Base-by-base conservation (phyloP, 2,329 filamentous ascomycete genomes). In the Mycosphaerelloides madeirae region DNA sequence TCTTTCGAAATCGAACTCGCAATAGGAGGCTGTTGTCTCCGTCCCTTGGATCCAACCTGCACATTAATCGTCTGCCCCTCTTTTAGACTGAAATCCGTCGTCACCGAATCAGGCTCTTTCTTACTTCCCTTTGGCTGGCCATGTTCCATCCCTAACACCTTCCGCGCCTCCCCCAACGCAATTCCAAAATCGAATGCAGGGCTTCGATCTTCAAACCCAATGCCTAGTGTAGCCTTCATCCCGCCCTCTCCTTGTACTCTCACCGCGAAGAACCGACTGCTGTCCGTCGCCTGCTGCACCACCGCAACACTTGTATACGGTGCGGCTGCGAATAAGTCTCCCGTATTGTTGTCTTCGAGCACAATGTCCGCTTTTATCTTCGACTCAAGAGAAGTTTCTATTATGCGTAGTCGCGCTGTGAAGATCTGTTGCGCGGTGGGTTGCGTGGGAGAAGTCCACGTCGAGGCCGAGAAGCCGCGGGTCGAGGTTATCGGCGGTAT, bases 21-120 rank as follows among this genome's bases (percentile, higher is more conserved):
- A 68, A 58, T 63, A 35, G 45, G 18, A n/a, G 43, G 37, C n/a
- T 48, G 44, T 15, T 56, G 49, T 46, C 64, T 73, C 54, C 68
- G 56, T 2, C 79, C 73, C 54, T 73, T 77, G 16, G 80, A 79
- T 3, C 79, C 81, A 40, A 93, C 75, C 63, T 85, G 87, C 53
- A 94, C 82, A 18, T 83, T 87, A 56, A 95, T 94, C 14, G 85
- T 95, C 74, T 95, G 84, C 9, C 88, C 88, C 48, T 90, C 87
- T 66, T 95, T 95, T 52, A 95, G 66, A 59, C 85, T 90, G 61
- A 88, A 89, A 60, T 95, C 88, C 22, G 22, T 25, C 22, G 5
- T 25, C 22, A 5, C 22, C 5, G 22, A 5, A 25, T 25, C 22
- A 5, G 9, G 22, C 9, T 25, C 22, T 54, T 78, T 79, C 68